Conservation (phyloP, 805 yeast genomes). For the Candida alai region DNA sequence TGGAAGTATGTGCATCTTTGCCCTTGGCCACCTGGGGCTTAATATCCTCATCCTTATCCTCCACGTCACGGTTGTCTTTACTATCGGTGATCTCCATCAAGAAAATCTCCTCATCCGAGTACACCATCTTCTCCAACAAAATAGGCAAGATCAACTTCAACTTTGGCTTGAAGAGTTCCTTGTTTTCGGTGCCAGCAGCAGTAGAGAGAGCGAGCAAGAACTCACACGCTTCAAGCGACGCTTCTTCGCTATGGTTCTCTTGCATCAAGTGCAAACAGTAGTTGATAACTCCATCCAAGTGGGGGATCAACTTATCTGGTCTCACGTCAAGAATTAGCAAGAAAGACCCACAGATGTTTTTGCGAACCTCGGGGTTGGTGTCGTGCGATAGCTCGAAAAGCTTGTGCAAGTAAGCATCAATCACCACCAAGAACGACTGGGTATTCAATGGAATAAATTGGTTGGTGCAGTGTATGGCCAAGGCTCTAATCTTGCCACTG, state of each 20-base stretch:
- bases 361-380: constrained; percentile 46
- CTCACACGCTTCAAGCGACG: constrained; percentile 90
- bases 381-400: constrained; percentile 71
- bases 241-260: constrained; percentile 56
- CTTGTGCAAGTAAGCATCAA: constrained; percentile 63
- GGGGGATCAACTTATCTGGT: constrained; percentile 77
- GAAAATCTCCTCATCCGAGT: constrained; percentile 75
- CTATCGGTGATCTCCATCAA: constrained; percentile 61
- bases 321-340: constrained; percentile 65
- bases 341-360: constrained; percentile 76
- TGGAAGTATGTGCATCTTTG: constrained; percentile 38
- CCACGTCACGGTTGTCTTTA: constrained; percentile 71
- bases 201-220: constrained; percentile 76
- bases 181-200: constrained; percentile 45
- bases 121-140: constrained; percentile 77
- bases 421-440: constrained; percentile 57
- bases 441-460: constrained; percentile 68
- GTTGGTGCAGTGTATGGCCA: constrained; percentile 67
- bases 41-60: constrained; percentile 84
- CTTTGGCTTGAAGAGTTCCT: constrained; percentile 41
- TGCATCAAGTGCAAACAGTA: constrained; percentile 79
- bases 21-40: constrained; percentile 74
- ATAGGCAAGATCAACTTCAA: constrained; percentile 70
- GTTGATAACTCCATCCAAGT: constrained; percentile 79
- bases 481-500: constrained; percentile 51